phyloP scores from a whole-genome alignment of 192 early-diverging fungal genomes.

The Dissophora ornata region DNA sequence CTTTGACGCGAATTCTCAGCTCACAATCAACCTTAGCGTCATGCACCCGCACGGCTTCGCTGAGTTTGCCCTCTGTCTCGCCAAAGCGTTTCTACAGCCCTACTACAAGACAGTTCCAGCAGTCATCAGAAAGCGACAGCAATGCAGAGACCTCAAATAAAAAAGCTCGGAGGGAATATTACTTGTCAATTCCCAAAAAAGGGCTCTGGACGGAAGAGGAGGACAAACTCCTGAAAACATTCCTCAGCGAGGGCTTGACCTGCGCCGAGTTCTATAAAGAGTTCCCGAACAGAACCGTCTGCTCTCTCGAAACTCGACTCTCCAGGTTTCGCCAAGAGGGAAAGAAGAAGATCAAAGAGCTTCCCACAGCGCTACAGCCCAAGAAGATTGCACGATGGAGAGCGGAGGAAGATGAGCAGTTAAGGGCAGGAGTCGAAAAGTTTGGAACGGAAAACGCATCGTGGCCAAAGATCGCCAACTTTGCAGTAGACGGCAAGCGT shows the following conservation, averaged over 20 bases:
- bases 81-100: too few species aligned
- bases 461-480: background rate
- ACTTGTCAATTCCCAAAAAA: too few species aligned
- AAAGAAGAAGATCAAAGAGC: background rate
- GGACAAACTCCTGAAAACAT: background rate
- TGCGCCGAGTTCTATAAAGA: background rate
- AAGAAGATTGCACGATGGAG: background rate
- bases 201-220: constrained; percentile 13
- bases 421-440: background rate
- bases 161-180: too few species aligned
- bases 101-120: too few species aligned
- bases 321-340: background rate
- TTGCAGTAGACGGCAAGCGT: background rate
- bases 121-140: too few species aligned
- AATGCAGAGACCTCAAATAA: too few species aligned
- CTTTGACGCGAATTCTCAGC: too few species aligned
- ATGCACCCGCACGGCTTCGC: too few species aligned
- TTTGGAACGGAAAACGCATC: background rate
- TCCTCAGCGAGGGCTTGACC: background rate
- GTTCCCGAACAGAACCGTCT: constrained; percentile 1
- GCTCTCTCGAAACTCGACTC: background rate
- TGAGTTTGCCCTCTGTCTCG: too few species aligned
- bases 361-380: background rate
- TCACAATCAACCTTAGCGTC: too few species aligned
- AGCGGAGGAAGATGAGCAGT: background rate